Evolutionary conservation across 2,329 filamentous ascomycete genomes (phyloP).

Genomic region (Teratosphaeria nubilosa): DNA sequence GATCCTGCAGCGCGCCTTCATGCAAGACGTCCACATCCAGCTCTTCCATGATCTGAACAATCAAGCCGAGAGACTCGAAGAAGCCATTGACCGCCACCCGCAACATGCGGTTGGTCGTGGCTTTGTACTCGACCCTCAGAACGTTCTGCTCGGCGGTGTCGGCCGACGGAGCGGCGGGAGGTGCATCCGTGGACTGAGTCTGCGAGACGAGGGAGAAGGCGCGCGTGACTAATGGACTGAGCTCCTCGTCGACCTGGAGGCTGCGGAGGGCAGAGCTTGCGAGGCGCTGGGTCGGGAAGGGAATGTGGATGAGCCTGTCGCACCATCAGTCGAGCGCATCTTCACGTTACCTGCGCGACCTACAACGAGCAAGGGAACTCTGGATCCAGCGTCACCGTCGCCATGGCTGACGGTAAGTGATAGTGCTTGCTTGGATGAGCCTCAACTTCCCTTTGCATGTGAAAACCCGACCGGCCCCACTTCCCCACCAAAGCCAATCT

Average conservation of each 20-base stretch:
- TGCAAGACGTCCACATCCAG: constrained; percentile 74
- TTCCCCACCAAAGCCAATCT: background rate
- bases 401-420: background rate
- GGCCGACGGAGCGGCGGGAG: background rate
- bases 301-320: constrained; percentile 59
- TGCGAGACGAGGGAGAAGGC: constrained; percentile 46
- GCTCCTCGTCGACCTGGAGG: constrained; percentile 76
- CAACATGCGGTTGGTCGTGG: constrained; percentile 92
- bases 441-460: background rate
- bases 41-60: constrained; percentile 82
- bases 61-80: constrained; percentile 77
- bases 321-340: background rate
- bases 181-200: background rate
- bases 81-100: constrained; percentile 93
- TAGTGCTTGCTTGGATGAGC: background rate
- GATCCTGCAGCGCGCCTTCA: constrained; percentile 27
- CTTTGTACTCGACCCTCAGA: constrained; percentile 66
- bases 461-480: background rate
- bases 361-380: constrained; percentile 20
- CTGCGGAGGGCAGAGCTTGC: constrained; percentile 65
- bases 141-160: constrained; percentile 27
- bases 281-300: constrained; percentile 70
- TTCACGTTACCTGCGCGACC: background rate
- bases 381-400: background rate
- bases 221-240: constrained; percentile 73